A percentile compares a stretch with the other conserved stretches of the same genome.
phyloP scores from a whole-genome alignment of 2,329 filamentous ascomycete genomes.

The Raffaelea arxii region DNA sequence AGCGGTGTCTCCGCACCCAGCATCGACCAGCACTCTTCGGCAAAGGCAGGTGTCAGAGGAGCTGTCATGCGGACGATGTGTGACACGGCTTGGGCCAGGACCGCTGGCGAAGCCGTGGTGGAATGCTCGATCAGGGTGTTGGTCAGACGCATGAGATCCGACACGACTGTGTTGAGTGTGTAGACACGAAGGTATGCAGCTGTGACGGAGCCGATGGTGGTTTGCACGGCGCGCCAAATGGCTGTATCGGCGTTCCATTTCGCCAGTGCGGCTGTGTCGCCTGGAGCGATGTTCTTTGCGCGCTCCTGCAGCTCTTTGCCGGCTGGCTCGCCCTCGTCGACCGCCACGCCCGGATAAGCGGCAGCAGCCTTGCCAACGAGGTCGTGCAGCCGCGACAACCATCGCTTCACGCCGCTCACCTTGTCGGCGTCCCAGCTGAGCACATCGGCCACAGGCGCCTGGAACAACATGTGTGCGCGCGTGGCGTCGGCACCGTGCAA shows the following conservation, averaged over 20 bases:
- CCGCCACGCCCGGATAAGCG: background rate
- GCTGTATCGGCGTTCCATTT: slow-evolving; percentile 36
- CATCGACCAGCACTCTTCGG: slow-evolving; percentile 69
- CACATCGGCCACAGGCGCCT: slow-evolving; percentile 73
- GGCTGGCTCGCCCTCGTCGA: background rate
- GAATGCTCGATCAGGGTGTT: slow-evolving; percentile 50
- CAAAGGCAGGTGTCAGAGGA: slow-evolving; percentile 69
- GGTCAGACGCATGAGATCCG: slow-evolving; percentile 72
- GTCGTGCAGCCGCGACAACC: slow-evolving; percentile 61
- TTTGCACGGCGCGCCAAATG: slow-evolving; percentile 58
- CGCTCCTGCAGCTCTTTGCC: background rate
- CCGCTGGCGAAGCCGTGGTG: slow-evolving; percentile 22
- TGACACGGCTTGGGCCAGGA: slow-evolving; percentile 40
- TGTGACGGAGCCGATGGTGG: slow-evolving; percentile 57
- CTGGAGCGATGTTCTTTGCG: slow-evolving; percentile 4
- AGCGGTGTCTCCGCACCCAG: slow-evolving; percentile 22
- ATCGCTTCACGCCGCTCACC: slow-evolving; percentile 71
- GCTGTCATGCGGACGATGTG: slow-evolving; percentile 63
- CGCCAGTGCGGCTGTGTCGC: slow-evolving; percentile 21
- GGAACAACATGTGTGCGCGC: slow-evolving; percentile 79
- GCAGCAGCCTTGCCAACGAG: slow-evolving; percentile 30
- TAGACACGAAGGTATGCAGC: slow-evolving; percentile 61
- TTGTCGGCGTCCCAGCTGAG: slow-evolving; percentile 82
- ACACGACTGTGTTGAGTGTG: slow-evolving; percentile 73
- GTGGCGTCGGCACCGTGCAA: slow-evolving; percentile 77